phyloP scores from a whole-genome alignment of 177 flowering plant genomes.

The Vitis hybrid region DNA sequence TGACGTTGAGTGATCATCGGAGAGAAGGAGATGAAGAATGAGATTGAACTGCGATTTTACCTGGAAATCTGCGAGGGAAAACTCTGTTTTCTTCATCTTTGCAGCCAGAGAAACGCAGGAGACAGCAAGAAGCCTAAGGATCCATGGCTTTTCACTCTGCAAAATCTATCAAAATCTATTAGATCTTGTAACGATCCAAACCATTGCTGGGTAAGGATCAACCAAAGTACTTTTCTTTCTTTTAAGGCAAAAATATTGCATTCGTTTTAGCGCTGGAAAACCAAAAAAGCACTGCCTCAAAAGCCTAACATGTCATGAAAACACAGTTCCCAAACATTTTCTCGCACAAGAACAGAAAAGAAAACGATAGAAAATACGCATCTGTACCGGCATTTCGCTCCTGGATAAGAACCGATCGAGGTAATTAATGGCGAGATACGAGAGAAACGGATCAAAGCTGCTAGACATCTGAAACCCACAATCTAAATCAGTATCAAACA shows the following conservation, averaged over 20 bases:
- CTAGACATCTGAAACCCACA: constrained; percentile 27
- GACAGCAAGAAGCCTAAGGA: constrained; percentile 43
- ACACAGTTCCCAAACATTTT: background rate
- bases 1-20: too few relatives aligned
- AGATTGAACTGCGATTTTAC: constrained; percentile 15
- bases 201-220: background rate
- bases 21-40: background rate
- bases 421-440: constrained; percentile 62
- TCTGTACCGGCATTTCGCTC: constrained; percentile 46
- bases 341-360: background rate
- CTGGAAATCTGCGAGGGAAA: constrained; percentile 44
- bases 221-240: background rate
- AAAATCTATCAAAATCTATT: constrained; percentile 3
- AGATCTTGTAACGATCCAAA: constrained; percentile 6
- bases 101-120: constrained; percentile 60
- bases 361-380: background rate
- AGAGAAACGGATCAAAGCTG: constrained; percentile 34
- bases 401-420: constrained; percentile 62
- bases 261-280: too few relatives aligned
- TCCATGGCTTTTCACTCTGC: constrained; percentile 67
- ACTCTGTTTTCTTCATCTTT: constrained; percentile 56
- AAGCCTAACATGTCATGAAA: background rate
- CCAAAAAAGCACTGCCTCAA: background rate
- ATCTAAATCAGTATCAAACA: background rate
- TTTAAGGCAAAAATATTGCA: background rate